Base-by-base conservation (phyloP, 208 protist species). In the Phytomonas serpens region DNA sequence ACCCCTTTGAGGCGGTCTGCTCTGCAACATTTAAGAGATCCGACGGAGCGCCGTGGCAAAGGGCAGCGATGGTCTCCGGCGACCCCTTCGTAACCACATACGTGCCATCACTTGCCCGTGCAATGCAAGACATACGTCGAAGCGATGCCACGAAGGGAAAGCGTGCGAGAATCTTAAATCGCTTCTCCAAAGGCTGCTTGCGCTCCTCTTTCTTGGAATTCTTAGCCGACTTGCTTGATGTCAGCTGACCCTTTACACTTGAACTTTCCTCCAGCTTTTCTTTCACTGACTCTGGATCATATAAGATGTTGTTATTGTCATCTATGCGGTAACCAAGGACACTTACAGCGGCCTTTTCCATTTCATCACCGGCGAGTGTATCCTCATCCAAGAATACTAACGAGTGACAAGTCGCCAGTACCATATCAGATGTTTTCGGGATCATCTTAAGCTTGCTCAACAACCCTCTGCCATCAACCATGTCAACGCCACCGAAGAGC, bases 141-240 rank as follows among this genome's bases (percentile, higher is more conserved):
- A 99, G 87, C 29, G 88, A 77, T 0, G 97, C 98, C 33, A 89
- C 78, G 76, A 99, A 99, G 11, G 94, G 94, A 73, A 96, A 99
- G 51, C 98, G 86, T 38, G 88, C 77, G 11, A 97, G 67, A 27
- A 99, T 92, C 52, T 79, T 84, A 70, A 95, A 87, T 27, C 63
- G 74, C 64, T 69, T 80, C 32, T 76, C 74, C 0, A 63, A 64
- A 61, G 68, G 30, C 70, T 5, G 27, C 52, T 75, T 30, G 68
- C 30, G 68, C 72, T 69, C 68, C 29, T 40, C 27, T 30, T 27
- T 61, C 10, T 16, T 47, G 40, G 40, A 47, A 47, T 3, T 47
- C 16, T 19, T 19, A 47, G 40, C 2, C 16, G 14, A 10, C 40
- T 47, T 47, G 40, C 2, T 47, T 3, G 40, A 47, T 16, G 40